Percentiles rank a stretch among this genome's conserved stretches.
These are phyloP conservation scores for Aureobasidium sp. DNA, from an alignment of 2,329 filamentous ascomycete species.

Conservation along the genomic window DNA sequence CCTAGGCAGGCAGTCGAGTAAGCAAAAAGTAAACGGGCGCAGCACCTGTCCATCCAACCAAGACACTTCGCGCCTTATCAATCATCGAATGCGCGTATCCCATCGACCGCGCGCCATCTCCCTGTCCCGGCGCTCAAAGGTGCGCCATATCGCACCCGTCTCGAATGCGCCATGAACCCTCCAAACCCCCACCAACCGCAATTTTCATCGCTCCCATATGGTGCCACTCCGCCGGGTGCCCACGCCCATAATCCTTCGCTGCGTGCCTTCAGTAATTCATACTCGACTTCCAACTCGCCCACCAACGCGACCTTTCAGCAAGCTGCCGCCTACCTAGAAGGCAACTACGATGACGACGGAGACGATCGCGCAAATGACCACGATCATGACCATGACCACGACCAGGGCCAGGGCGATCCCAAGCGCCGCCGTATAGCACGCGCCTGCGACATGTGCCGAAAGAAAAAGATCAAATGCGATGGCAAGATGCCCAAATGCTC, in stretches of 20 bases:
- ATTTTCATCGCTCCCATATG: not conserved
- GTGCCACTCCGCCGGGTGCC: slow-evolving; percentile 1
- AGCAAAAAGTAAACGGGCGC: slow-evolving; percentile 10
- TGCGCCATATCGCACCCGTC: not conserved
- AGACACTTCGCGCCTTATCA: not conserved
- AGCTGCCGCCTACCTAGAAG: slow-evolving; percentile 13
- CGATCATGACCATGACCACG: slow-evolving; percentile 19
- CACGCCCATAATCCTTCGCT: slow-evolving; percentile 10
- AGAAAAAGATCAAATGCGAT: slow-evolving; percentile 96
- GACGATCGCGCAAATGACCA: slow-evolving; percentile 41
- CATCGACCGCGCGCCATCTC: not conserved
- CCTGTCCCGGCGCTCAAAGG: not conserved
- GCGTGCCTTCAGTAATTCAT: slow-evolving; percentile 10
- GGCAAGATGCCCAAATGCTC: slow-evolving; percentile 91
- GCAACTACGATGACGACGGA: slow-evolving; percentile 20
- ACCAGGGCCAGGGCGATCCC: slow-evolving; percentile 48
- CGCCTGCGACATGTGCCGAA: slow-evolving; percentile 93
- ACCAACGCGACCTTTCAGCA: slow-evolving; percentile 8
- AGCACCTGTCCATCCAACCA: not conserved
- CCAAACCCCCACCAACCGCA: slow-evolving; percentile 5
- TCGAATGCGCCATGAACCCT: slow-evolving; percentile 11
- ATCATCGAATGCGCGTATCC: not conserved
- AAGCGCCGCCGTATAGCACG: slow-evolving; percentile 84
- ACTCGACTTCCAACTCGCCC: slow-evolving; percentile 6
- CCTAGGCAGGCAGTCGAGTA: not conserved